Conservation (phyloP, 169 alveolate genomes). For the Plasmodium vivax region DNA sequence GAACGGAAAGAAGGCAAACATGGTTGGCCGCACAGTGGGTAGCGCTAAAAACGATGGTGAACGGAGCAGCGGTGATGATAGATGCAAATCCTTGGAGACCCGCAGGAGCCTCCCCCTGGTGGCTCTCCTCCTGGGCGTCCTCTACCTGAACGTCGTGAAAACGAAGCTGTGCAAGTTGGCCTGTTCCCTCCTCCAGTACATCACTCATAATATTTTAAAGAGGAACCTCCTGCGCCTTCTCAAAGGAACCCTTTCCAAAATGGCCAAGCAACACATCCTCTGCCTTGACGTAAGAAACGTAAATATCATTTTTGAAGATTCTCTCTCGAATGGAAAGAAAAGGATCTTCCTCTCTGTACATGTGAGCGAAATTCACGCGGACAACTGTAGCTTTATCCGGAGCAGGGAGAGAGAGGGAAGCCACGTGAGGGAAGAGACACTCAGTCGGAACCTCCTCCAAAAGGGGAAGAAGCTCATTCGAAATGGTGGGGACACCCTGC, state of each 20-base stretch:
- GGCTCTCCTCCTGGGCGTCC: background rate
- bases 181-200: background rate
- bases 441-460: background rate
- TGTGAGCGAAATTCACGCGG: background rate
- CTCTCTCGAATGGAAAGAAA: background rate
- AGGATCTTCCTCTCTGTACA: constrained; percentile 5
- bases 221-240: background rate
- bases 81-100: too few species aligned
- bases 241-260: background rate
- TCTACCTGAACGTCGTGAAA: background rate
- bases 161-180: background rate
- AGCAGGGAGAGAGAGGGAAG: background rate
- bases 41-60: background rate
- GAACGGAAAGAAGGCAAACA: background rate
- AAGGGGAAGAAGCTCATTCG: background rate
- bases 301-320: constrained; percentile 43
- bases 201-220: background rate
- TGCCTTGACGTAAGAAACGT: constrained; percentile 26
- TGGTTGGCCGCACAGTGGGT: background rate
- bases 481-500: background rate
- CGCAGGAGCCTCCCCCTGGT: background rate
- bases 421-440: background rate
- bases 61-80: background rate
- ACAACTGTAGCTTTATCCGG: constrained; percentile 14
- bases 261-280: background rate